phyloP scores from a whole-genome alignment of 495 filamentous ascomycete species.

The Penicillium waksmanii region DNA sequence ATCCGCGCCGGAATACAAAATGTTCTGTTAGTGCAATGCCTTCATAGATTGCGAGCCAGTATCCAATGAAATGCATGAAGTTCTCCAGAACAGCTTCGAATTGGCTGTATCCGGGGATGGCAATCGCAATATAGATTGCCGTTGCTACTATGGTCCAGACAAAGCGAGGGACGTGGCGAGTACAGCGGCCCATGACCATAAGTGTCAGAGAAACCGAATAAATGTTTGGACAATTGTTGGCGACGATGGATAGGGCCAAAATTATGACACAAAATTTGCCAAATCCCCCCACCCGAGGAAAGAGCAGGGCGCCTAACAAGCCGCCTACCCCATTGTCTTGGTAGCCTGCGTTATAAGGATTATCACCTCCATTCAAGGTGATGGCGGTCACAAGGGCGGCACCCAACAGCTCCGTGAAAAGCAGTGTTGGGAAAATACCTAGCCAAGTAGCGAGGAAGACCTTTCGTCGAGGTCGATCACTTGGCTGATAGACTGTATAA shows the following conservation, averaged over 20 bases:
- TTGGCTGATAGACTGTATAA: constrained; percentile 28
- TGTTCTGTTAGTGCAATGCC: constrained; percentile 54
- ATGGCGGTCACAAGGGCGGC: constrained; percentile 56
- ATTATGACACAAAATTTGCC: constrained; percentile 60
- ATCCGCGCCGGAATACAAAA: constrained; percentile 43
- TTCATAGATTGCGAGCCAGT: constrained; percentile 59
- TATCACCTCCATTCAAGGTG: constrained; percentile 42
- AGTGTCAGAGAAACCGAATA: constrained; percentile 59
- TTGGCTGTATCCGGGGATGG: constrained; percentile 50
- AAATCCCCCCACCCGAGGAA: constrained; percentile 51
- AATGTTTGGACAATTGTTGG: constrained; percentile 48
- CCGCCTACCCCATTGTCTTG: constrained; percentile 52
- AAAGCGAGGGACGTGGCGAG: constrained; percentile 54
- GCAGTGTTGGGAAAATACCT: constrained; percentile 44
- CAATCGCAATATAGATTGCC: constrained; percentile 55
- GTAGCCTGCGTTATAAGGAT: constrained; percentile 40
- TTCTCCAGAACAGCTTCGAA: constrained; percentile 58
- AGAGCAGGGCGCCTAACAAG: constrained; percentile 57
- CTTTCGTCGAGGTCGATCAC: constrained; percentile 23
- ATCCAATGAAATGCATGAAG: constrained; percentile 57
- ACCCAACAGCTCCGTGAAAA: constrained; percentile 55
- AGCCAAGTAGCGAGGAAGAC: constrained; percentile 25
- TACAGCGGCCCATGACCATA: constrained; percentile 54
- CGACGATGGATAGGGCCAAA: constrained; percentile 54
- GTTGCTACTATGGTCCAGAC: constrained; percentile 54